Evolutionary conservation across 2,329 filamentous ascomycete genomes (phyloP).

Genomic region (Metarhizium robertsii): DNA sequence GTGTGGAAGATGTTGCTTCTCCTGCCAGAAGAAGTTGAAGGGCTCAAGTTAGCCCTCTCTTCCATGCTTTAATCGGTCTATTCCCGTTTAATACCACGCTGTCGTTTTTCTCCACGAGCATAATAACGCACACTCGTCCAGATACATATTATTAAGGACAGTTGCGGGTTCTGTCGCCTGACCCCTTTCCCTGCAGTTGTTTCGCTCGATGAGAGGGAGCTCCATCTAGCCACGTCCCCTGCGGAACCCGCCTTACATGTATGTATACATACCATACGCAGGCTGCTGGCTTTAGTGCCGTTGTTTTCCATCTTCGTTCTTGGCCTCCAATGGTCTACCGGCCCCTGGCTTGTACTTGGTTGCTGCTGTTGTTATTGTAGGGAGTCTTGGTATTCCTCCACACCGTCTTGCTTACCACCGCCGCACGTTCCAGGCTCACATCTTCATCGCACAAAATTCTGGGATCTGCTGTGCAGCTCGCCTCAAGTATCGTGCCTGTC

Average conservation of each 20-base stretch:
- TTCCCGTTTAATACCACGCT: background rate
- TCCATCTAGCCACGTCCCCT: background rate
- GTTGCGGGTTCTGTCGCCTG: background rate
- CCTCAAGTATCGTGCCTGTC: background rate
- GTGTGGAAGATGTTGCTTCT: background rate
- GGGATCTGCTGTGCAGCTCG: background rate
- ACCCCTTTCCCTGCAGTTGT: background rate
- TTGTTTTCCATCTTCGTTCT: slow-evolving; percentile 3
- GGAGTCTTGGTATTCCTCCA: slow-evolving; percentile 2
- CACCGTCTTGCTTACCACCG: slow-evolving; percentile 4
- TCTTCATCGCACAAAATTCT: background rate
- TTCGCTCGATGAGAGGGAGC: background rate
- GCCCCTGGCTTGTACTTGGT: background rate
- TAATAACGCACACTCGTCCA: background rate
- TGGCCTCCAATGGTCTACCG: slow-evolving; percentile 1
- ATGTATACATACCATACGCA: background rate
- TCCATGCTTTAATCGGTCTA: background rate
- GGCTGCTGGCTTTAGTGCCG: slow-evolving; percentile 2
- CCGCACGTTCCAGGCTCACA: slow-evolving; percentile 3
- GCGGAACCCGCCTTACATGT: slow-evolving; percentile 3
- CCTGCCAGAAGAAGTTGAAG: background rate
- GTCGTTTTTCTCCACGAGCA: background rate
- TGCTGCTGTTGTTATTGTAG: background rate
- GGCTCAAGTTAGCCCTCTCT: background rate
- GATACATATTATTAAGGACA: background rate